Percentiles rank a stretch among this genome's conserved stretches.
Evolutionary conservation across 805 yeast species (phyloP).

Genomic region (Sugiyamaella floridensis): DNA sequence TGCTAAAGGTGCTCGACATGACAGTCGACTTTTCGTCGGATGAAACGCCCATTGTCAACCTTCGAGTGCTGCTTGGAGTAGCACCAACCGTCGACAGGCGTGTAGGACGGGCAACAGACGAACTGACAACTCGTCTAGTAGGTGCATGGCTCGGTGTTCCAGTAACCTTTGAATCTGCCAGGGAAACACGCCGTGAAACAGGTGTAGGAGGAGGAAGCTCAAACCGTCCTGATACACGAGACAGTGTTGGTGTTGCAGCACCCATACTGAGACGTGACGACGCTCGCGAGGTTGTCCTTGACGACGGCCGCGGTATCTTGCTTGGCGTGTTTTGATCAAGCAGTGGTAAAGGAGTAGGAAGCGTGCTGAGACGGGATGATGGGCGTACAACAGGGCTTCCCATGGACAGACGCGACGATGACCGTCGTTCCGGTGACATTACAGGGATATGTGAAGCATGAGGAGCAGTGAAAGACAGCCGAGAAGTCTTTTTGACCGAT

Average conservation of each 20-base stretch:
- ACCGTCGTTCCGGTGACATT: conserved; percentile 7
- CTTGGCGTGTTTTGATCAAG: conserved; percentile 7
- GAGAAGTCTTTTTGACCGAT: not conserved
- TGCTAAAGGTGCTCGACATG: not conserved
- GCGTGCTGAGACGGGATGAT: not conserved
- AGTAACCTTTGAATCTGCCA: not conserved
- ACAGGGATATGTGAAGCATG: conserved; percentile 9
- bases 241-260: not conserved
- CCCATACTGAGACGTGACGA: not conserved
- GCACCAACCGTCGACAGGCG: not conserved
- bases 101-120: not conserved
- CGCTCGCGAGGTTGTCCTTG: not conserved
- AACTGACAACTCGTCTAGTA: not conserved
- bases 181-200: not conserved
- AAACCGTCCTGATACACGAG: not conserved
- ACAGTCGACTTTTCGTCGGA: not conserved
- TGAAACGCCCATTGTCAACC: not conserved
- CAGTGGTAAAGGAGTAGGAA: not conserved
- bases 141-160: not conserved
- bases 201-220: not conserved
- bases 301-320: conserved; percentile 7
- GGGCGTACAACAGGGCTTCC: conserved; percentile 1
- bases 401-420: not conserved
- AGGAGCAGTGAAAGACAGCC: not conserved
- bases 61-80: not conserved